A percentile compares a stretch with the other conserved stretches of the same genome.
These are phyloP conservation scores for Arbutus unedo DNA, from an alignment of 148 eudicot genomes.

Conservation along the genomic window DNA sequence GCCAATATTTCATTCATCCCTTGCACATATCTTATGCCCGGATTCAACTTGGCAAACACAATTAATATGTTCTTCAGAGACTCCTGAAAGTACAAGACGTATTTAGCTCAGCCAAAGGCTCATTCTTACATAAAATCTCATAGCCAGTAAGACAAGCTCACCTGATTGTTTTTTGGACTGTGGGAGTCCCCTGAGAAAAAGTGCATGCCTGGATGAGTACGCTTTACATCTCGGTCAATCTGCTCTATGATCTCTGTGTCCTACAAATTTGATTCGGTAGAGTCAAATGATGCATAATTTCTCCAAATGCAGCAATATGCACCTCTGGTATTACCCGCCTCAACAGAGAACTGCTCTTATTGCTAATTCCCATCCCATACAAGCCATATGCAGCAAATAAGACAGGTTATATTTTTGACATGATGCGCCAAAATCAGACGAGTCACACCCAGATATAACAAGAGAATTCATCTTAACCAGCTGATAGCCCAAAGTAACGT, in stretches of 20 bases:
- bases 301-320: not conserved
- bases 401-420: not conserved
- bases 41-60: slow-evolving; percentile 93
- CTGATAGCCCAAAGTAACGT: not conserved
- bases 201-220: slow-evolving; percentile 92
- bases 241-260: slow-evolving; percentile 94
- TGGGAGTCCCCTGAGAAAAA: slow-evolving; percentile 83
- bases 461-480: not conserved
- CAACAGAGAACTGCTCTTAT: not conserved
- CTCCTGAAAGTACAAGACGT: slow-evolving; percentile 50
- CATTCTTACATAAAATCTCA: slow-evolving; percentile 6
- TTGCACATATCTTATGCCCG: slow-evolving; percentile 98
- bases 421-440: slow-evolving; percentile 1
- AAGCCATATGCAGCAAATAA: slow-evolving; percentile 1
- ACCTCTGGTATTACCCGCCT: not conserved
- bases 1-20: slow-evolving; percentile 99
- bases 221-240: slow-evolving; percentile 95
- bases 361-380: not conserved
- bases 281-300: not conserved
- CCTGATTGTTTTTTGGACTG: slow-evolving; percentile 77
- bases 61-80: slow-evolving; percentile 73
- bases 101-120: slow-evolving; percentile 15
- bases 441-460: not conserved
- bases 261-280: slow-evolving; percentile 31
- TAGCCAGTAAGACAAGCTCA: slow-evolving; percentile 15